Base-by-base conservation (phyloP, 2,329 filamentous ascomycete genomes). In the Akanthomyces muscarius region DNA sequence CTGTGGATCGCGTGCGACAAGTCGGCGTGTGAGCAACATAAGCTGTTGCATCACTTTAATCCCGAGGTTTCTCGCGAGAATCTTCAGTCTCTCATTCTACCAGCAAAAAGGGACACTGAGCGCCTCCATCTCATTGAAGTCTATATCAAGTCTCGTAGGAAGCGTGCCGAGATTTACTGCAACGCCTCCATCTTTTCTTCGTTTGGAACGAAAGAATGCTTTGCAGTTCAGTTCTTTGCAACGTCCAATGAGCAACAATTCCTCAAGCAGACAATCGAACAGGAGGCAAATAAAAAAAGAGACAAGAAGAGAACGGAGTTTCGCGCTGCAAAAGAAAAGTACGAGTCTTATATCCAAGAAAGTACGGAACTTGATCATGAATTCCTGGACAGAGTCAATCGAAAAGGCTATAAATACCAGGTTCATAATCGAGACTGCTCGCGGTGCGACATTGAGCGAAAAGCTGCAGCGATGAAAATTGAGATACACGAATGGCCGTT, bases 1-100 rank as follows among this genome's bases (percentile, higher is more conserved):
- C 68, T 89, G 0, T 89, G 86, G 86, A 69, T 84, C 6, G 81
- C 81, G 0, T 79, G 81, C 41, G 86, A 89, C 64, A 80, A 74
- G 61, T 74, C 75, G 5, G 80, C 79, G 0, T 73, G 77, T 3
- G 21, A 50, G 0, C 62, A 71, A 0, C 73, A 76, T 33, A 71
- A 75, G 0, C 65, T 83, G 1, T 68, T 88, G 0, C n/a, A 8
- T 0, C 70, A 83, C 0, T 87, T 83, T 65, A 67, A 75, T n/a
- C 76, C 79, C 0, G 77, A 77, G 3, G 69, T 87, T 4, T 74
- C 76, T 0, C 2, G 54, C 0, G 51, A 65, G 0, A 58, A 80
- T 0, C 73, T 84, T 1, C 69, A 79, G 14, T 73, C 71, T 3
- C 72, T 87, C 0, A 63, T 82, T 0, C 72, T 88, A 1, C 77